Evolutionary conservation across 2,329 filamentous ascomycete species (phyloP), one percentile per base, ranked within the genome.

Genomic region (Cladophialophora exuberans): DNA sequence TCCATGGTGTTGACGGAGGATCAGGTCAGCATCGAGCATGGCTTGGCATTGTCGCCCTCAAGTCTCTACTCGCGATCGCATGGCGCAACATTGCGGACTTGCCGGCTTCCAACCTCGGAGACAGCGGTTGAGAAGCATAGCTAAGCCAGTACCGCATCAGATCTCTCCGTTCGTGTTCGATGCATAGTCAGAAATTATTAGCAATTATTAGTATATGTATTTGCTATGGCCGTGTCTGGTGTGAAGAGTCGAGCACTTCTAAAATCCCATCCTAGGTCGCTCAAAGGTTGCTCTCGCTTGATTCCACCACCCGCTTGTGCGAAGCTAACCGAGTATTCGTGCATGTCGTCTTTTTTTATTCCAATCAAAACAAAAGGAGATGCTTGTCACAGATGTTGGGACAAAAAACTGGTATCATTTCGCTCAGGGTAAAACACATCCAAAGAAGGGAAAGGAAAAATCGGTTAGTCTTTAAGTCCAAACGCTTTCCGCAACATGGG

Each of bases 401-500:
- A 45, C 42, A 45, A 22, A 43, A n/a, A 50, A 47, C n/a, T 35
- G 43, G 45, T 50, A 54, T 51, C 42, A 48, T 58, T 42, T 39
- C 17, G 22, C 23, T 39, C 23, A 20, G 25, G 17, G 11, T 25
- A 41, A 25, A 31, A 22, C 11, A 15, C 25, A 41, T 30, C 17
- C 10, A 28, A 10, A 26, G 30, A 41, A 23, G 46, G 11, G 26
- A 42, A 25, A 5, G 17, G 26, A 41, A 30, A 28, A 53, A 50
- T 52, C 52, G 18, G 9, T 64, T 60, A 71, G 43, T 68, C 63
- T 36, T 69, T 68, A 56, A 77, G 63, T 18, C 74, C 72, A 57
- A 78, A 74, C 17, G 74, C 75, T 56, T 73, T 75, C 38, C 74
- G 70, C 48, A 78, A 65, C 53, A 72, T 65, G 6, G 71, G 71